phyloP scores from a whole-genome alignment of 345 rosid species.

The Laguncularia racemosa region DNA sequence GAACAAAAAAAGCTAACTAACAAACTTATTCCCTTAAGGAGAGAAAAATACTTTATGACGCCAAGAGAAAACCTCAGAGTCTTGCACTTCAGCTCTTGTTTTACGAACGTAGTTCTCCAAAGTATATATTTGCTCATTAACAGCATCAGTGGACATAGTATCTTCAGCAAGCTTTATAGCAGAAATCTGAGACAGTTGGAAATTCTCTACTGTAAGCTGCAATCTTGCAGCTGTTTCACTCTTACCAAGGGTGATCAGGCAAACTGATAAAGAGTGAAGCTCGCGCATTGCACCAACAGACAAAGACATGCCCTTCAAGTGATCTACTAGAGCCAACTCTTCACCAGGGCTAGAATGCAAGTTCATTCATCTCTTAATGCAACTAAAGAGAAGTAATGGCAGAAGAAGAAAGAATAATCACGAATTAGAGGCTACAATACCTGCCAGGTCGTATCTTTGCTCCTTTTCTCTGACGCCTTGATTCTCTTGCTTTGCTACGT shows the following conservation, averaged over 20 bases:
- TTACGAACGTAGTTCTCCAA: constrained; percentile 45
- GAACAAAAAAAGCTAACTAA: too few relatives aligned
- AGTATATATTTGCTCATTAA: constrained; percentile 49
- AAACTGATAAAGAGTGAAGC: constrained; percentile 64
- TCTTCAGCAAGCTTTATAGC: constrained; percentile 81
- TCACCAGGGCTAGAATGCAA: constrained; percentile 62
- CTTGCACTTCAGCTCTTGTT: constrained; percentile 29
- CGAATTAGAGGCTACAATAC: constrained; percentile 24
- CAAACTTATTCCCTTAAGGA: constrained; percentile 24
- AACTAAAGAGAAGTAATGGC: constrained; percentile 1
- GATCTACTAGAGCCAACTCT: constrained; percentile 92
- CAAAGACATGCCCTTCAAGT: constrained; percentile 78
- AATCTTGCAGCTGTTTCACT: constrained; percentile 63
- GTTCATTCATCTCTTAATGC: constrained; percentile 12
- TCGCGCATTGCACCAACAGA: constrained; percentile 65
- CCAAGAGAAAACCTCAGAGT: constrained; percentile 62
- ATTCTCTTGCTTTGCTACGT: constrained; percentile 60
- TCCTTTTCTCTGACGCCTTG: constrained; percentile 58
- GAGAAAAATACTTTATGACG: constrained; percentile 55
- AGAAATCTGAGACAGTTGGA: constrained; percentile 69
- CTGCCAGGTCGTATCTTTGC: constrained; percentile 97
- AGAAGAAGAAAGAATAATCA: constrained; percentile 1
- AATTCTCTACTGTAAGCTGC: constrained; percentile 59
- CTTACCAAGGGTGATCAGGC: constrained; percentile 65
- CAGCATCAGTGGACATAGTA: constrained; percentile 38